Evolutionary conservation across 2,329 filamentous ascomycete species (phyloP).

Genomic region (Tolypocladium ophioglossoides): DNA sequence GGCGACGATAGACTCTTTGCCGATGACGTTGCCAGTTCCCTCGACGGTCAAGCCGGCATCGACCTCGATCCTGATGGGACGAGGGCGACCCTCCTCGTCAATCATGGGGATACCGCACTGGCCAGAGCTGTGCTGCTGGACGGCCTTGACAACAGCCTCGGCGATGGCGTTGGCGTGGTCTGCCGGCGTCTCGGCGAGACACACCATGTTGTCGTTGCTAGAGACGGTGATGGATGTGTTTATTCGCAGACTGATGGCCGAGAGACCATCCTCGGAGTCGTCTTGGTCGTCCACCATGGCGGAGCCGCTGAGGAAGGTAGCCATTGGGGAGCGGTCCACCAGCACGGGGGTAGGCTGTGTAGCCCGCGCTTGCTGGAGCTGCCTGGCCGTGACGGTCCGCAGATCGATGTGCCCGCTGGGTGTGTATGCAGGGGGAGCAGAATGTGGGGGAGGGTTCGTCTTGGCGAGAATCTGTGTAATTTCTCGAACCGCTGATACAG

Average conservation of each 20-base stretch:
- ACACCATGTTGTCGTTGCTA: slow-evolving; percentile 38
- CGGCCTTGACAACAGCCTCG: slow-evolving; percentile 30
- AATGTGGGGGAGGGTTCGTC: background rate
- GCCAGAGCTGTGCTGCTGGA: slow-evolving; percentile 30
- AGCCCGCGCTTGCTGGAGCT: slow-evolving; percentile 7
- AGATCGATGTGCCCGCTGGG: slow-evolving; percentile 10
- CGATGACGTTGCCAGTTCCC: slow-evolving; percentile 34
- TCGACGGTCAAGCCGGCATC: slow-evolving; percentile 34
- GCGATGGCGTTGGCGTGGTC: slow-evolving; percentile 31
- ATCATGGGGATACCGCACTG: slow-evolving; percentile 33
- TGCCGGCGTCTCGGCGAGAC: slow-evolving; percentile 27
- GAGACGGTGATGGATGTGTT: slow-evolving; percentile 35
- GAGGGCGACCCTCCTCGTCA: slow-evolving; percentile 30
- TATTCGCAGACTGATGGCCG: slow-evolving; percentile 35
- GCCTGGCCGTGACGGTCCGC: slow-evolving; percentile 6
- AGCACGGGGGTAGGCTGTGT: background rate
- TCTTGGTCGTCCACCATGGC: slow-evolving; percentile 10
- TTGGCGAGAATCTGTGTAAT: background rate
- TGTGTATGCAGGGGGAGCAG: slow-evolving; percentile 20
- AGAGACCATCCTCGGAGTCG: slow-evolving; percentile 13
- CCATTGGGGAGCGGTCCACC: background rate
- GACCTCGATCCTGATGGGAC: slow-evolving; percentile 31
- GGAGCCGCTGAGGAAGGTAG: background rate
- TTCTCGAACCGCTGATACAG: background rate
- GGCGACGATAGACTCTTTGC: slow-evolving; percentile 18